Conservation (phyloP, 225 moss, liverwort and hornwort species). For the Pseudisothecium myosuroides region DNA sequence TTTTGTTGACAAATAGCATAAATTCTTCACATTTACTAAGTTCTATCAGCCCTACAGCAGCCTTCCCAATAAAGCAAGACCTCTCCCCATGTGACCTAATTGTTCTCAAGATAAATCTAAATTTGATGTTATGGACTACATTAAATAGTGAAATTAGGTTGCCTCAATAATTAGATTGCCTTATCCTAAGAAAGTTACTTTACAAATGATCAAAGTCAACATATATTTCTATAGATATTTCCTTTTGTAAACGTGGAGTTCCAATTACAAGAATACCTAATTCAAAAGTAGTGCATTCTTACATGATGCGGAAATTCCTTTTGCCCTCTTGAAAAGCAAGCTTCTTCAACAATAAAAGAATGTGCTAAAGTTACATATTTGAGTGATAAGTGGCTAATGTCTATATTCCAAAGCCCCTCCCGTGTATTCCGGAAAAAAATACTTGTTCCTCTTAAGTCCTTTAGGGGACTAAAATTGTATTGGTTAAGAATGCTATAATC, state of each 20-base stretch:
- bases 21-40: background rate
- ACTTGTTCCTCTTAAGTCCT: fast-evolving
- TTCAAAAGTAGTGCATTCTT: background rate
- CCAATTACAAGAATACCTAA: no score
- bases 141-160: background rate
- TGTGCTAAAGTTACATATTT: background rate
- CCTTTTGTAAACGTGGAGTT: fast-evolving
- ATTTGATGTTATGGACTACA: background rate
- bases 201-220: no score
- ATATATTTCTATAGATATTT: no score
- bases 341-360: background rate
- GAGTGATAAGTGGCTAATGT: background rate
- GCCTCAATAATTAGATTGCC: no score
- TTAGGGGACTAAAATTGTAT: no score
- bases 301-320: fast-evolving
- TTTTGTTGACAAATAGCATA: background rate
- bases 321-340: fast-evolving
- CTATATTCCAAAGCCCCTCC: background rate
- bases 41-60: background rate
- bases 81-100: background rate
- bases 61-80: background rate
- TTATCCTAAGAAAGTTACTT: no score
- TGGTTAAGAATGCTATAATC: background rate
- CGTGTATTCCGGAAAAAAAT: fast-evolving
- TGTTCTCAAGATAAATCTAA: background rate